Evolutionary conservation across 148 eudicot genomes (phyloP), one percentile per base, ranked within the genome.

Genomic region (Rhododendron simsii): DNA sequence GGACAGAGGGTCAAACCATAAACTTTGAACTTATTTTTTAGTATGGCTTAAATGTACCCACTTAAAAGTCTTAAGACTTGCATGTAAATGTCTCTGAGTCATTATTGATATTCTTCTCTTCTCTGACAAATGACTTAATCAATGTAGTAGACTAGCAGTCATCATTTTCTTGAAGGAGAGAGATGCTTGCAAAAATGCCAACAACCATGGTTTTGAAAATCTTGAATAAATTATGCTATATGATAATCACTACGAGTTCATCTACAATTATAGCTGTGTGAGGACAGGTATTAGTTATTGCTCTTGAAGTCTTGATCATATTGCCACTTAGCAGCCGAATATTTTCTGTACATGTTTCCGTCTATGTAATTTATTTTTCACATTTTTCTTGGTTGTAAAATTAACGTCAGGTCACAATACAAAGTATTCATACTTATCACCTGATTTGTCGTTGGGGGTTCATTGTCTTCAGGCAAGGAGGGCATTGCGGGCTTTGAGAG

Each of bases 401-500:
- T 55, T 81, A 15, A 30, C 44, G 20, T 81, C 12, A 2, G 69
- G 83, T 33, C 21, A 55, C 81, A 8, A 4, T 23, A 21, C 47
- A 81, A 85, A 59, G 28, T 41, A 28, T 16, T 45, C 26, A 35
- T 59, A 37, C 18, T 41, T 85, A 55, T 78, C 51, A 45, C n/a
- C 78, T 85, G 26, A 61, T 81, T 47, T 47, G 30, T 57, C 33
- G 15, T 83, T 14, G 85, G 16, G 61, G 16, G 61, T 86, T 65
- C 51, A 7, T 10, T 57, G 23, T 81, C 85, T 63, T 59, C 88
- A 97, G 99, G 98, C 98, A 59, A 93, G 95, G 88, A 94, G 96
- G 86, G 93, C 92, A 81, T 81, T 95, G 80, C 89, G 93, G 44
- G 99, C 95, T 79, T 89, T 95, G 85, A 87, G 95, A 89, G 98